Conservation (phyloP, 768 basidiomycete species). For the Lanmaoa pseudosensibilis region DNA sequence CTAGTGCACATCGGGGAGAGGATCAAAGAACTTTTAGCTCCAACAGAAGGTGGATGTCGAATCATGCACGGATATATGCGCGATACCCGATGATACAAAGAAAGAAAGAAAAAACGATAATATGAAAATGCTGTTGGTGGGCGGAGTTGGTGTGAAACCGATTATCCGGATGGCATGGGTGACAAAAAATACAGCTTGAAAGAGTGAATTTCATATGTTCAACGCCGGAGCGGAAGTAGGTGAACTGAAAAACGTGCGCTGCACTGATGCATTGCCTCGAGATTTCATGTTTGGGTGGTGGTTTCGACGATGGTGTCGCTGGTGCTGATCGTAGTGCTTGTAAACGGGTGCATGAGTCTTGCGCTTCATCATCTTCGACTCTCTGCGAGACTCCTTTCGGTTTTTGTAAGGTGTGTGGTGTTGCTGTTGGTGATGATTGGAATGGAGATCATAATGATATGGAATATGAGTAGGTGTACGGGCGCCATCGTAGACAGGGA, state of each 20-base stretch:
- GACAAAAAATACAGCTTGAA: constrained; percentile 24
- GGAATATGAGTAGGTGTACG: constrained; percentile 49
- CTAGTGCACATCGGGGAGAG: neutral
- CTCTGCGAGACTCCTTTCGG: constrained; percentile 63
- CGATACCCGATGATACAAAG: constrained; percentile 24
- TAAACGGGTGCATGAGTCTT: constrained; percentile 47
- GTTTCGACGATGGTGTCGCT: constrained; percentile 53
- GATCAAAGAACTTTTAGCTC: constrained; percentile 1
- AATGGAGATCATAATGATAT: constrained; percentile 34
- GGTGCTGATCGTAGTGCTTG: constrained; percentile 43
- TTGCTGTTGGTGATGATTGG: constrained; percentile 39
- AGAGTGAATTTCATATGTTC: constrained; percentile 24
- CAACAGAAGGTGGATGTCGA: constrained; percentile 10
- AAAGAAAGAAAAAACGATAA: neutral
- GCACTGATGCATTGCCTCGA: constrained; percentile 54
- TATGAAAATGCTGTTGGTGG: constrained; percentile 15
- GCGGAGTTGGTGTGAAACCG: constrained; percentile 6
- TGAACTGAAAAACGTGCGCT: constrained; percentile 46
- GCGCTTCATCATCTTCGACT: constrained; percentile 66
- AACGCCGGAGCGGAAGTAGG: constrained; percentile 29
- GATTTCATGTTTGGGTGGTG: constrained; percentile 66
- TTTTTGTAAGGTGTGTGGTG: constrained; percentile 45
- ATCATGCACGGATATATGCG: constrained; percentile 26
- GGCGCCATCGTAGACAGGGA: constrained; percentile 55
- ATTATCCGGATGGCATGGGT: constrained; percentile 5